Evolutionary conservation across 2,329 filamentous ascomycete species (phyloP), one percentile per base, ranked within the genome.

Genomic region (Hirsutella rhossiliensis): DNA sequence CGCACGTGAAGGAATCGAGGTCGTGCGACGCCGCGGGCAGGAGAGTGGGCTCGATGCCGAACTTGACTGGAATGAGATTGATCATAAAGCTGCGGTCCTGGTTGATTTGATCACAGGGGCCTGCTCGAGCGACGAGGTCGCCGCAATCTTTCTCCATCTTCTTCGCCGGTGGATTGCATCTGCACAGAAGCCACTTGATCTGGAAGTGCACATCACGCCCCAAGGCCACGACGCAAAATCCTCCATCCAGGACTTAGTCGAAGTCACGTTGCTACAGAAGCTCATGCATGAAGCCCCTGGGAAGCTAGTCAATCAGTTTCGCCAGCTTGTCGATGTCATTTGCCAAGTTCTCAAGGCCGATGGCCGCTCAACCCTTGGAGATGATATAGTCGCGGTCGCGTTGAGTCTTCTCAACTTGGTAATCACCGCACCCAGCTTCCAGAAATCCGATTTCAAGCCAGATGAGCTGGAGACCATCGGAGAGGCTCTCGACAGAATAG

Each of bases 281-380:
- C 71, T 87, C 61, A 76, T 86, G 59, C 73, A 76, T 20, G 71
- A 66, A 39, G 72, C 81, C 39, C 73, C 79, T 1, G 74, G 81
- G 19, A 78, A 76, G 48, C 68, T 87, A 12, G 73, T 82, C 28
- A 72, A 70, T 29, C 74, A 78, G 45, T 80, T 82, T 2, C 72
- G 72, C 38, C 78, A 84, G 51, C 69, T 85, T 7, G 62, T 87
- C 2, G 73, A 78, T 39, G 68, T 88, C 2, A 72, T 82, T 41
- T 67, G 68, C 42, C 73, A 82, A 44, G 69, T 87, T 0, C 58
- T 87, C 1, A 59, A 62, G 5, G 66, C 67, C 15, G 67, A 70
- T 29, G 59, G 66, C 7, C 61, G 63, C 4, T 60, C 65, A 0
- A 46, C 61, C 3, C 58, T 65, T 3, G 66, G 65, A 15, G 67